Evolutionary conservation across 768 basidiomycete species (phyloP), one percentile per base, ranked within the genome.

Genomic region (Epithele typhae): DNA sequence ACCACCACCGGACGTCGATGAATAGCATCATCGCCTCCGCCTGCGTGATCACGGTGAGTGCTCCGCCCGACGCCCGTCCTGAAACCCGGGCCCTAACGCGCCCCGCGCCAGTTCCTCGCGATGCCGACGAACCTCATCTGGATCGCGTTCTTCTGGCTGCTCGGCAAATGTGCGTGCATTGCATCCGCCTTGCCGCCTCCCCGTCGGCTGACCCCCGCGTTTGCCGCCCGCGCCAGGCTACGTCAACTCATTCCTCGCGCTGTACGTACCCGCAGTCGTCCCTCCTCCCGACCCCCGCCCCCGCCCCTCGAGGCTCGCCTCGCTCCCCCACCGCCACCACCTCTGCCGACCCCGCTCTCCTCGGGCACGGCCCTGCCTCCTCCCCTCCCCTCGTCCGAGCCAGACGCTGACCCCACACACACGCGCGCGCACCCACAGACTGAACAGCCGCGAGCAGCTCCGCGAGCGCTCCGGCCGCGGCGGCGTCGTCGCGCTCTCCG

Each of bases 231-330:
- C 42, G 14, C 18, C 44, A 77, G 75, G 72, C 52, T 76, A 78
- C 51, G 74, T 77, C 19, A 78, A 77, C 51, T 76, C 75, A 1
- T 57, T 75, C 22, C 60, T 78, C n/a, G 75, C 75, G 35, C 68
- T 74, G 75, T 77, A 64, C 62, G n/a, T n/a, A n/a, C n/a, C n/a
- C n/a, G n/a, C n/a, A n/a, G 65, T 64, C 15, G 22, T 34, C 14
- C 21, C 3, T 17, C 3, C 9, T 18, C 4, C 64, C 36, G 14
- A 30, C 27, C 27, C 27, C 14, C 8, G 8, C 27, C 27, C 14
- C 27, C n/a, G n/a, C n/a, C n/a, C n/a, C n/a, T n/a, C n/a, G n/a
- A n/a, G n/a, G n/a, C n/a, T n/a, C n/a, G n/a, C n/a, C n/a, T n/a
- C n/a, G n/a, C n/a, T n/a, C n/a, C n/a, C n/a, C n/a, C n/a, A n/a